Percentiles rank a stretch among this genome's conserved stretches.
Conservation (phyloP, 257 asterid species). For the Thymus mandschuricus region DNA sequence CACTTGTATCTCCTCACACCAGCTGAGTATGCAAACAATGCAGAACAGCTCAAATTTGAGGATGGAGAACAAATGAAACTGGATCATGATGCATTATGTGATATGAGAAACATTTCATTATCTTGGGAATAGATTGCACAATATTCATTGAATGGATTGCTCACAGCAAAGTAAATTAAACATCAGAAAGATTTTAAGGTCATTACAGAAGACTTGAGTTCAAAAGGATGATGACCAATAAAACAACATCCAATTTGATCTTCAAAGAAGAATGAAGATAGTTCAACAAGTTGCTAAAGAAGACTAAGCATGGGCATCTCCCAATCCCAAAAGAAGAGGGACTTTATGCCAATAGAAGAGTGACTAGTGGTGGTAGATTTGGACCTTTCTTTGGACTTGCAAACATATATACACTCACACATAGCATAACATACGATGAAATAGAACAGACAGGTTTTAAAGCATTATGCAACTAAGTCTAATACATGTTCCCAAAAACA, state of each 20-base stretch:
- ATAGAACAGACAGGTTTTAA: constrained; percentile 1
- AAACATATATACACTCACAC: background rate
- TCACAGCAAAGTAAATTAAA: constrained; percentile 5
- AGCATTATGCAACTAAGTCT: constrained; percentile 26
- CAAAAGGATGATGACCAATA: constrained; percentile 14
- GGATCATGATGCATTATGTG: constrained; percentile 17
- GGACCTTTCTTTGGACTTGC: constrained; percentile 16
- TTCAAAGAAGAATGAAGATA: background rate
- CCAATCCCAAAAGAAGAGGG: background rate
- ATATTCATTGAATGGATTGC: background rate
- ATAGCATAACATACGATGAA: background rate
- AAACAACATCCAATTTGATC: background rate
- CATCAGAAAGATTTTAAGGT: constrained; percentile 13
- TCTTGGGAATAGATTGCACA: constrained; percentile 17
- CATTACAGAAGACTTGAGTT: constrained; percentile 21
- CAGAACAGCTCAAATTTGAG: background rate
- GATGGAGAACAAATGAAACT: constrained; percentile 2
- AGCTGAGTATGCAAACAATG: background rate
- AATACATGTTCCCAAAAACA: constrained; percentile 28
- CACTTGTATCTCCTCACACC: constrained; percentile 10
- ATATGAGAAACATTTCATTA: constrained; percentile 1
- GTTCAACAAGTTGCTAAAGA: constrained; percentile 28
- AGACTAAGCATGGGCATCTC: constrained; percentile 16
- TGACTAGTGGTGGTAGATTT: background rate
- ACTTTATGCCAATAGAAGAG: constrained; percentile 13